These are phyloP conservation scores for Eucalyptus viminalis DNA, from an alignment of 345 rosid genomes.

Conservation along the genomic window DNA sequence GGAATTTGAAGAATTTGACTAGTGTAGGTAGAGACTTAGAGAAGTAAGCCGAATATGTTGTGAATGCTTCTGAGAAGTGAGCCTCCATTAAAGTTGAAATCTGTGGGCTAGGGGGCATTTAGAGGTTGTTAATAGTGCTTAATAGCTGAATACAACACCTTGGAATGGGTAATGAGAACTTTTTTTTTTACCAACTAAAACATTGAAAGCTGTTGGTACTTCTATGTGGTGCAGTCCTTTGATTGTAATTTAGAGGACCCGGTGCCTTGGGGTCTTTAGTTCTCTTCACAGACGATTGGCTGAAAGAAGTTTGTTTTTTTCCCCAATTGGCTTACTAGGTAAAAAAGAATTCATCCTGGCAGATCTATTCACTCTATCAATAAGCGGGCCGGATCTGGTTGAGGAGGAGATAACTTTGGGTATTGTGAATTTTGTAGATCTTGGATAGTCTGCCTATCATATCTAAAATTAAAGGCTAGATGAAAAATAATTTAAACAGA, in stretches of 20 bases:
- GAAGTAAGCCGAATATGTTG: neutral
- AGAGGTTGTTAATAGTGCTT: neutral
- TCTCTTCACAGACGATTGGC: neutral
- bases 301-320: neutral
- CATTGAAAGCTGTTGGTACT: neutral
- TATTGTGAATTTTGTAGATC: neutral
- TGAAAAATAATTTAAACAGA: neutral
- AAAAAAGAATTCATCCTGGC: neutral
- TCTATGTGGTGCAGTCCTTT: neutral
- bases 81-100: neutral
- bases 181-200: neutral
- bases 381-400: neutral
- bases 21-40: neutral
- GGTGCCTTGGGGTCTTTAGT: neutral
- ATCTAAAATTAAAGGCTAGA: neutral
- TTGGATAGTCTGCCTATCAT: neutral
- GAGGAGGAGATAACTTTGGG: neutral
- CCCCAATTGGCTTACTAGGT: neutral
- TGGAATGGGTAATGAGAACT: neutral
- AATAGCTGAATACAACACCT: neutral
- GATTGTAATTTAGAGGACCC: neutral
- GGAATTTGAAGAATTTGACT: neutral
- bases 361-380: no score
- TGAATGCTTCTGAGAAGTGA: neutral
- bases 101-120: neutral